Percentiles rank a stretch among this genome's conserved stretches.
These are phyloP conservation scores for Colletotrichum sp. DNA, from an alignment of 2,329 filamentous ascomycete genomes.

Conservation along the genomic window DNA sequence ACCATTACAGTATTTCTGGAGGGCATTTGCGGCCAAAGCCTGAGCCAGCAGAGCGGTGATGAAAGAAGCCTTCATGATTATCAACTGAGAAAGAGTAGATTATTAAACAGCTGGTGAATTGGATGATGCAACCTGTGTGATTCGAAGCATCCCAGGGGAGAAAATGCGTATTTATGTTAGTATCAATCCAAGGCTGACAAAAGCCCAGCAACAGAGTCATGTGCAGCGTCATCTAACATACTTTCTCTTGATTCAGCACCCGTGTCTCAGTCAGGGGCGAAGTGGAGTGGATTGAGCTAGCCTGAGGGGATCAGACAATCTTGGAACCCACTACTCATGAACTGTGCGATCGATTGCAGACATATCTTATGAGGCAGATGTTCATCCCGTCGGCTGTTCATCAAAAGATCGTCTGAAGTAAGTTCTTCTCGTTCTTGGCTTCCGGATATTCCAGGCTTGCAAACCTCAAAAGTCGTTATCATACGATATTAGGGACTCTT, in stretches of 20 bases:
- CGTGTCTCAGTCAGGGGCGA: neutral
- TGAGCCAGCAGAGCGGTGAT: neutral
- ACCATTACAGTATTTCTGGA: neutral
- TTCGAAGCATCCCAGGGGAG: fast-evolving
- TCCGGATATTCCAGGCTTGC: neutral
- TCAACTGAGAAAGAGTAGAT: neutral
- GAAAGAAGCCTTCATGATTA: slow-evolving; percentile 23
- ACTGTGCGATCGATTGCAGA: fast-evolving
- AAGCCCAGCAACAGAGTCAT: neutral
- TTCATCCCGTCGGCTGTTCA: neutral
- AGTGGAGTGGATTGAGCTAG: neutral
- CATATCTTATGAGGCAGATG: neutral
- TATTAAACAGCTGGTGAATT: neutral
- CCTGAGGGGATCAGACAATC: neutral
- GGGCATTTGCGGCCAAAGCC: neutral
- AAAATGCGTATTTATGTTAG: neutral
- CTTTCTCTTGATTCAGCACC: neutral
- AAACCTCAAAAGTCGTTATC: neutral
- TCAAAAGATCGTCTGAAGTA: neutral
- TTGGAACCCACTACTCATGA: neutral
- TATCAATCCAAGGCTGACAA: neutral
- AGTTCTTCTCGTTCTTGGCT: neutral
- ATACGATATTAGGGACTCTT: neutral
- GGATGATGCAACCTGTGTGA: neutral
- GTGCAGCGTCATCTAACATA: neutral